These are phyloP conservation scores for Telfairia occidentalis DNA, from an alignment of 331 rosid species.

Conservation along the genomic window DNA sequence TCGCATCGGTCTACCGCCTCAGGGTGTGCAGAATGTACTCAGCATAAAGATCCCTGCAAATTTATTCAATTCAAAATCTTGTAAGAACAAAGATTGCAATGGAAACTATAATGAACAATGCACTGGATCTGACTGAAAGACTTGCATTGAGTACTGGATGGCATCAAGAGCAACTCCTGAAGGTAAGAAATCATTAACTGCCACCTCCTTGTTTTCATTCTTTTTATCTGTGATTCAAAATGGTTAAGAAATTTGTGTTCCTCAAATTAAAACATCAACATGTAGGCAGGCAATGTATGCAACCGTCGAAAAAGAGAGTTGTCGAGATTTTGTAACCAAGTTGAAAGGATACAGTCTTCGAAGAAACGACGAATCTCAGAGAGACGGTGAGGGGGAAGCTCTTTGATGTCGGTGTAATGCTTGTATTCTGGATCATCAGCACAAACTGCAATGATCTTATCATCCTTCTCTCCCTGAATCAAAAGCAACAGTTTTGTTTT, in stretches of 20 bases:
- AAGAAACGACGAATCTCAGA: slow-evolving; percentile 87
- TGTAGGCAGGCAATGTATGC: neutral
- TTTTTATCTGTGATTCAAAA: slow-evolving; percentile 64
- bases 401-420: slow-evolving; percentile 62
- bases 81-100: slow-evolving; percentile 10
- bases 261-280: neutral
- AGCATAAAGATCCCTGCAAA: slow-evolving; percentile 87
- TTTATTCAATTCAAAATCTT: slow-evolving; percentile 11
- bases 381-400: slow-evolving; percentile 93
- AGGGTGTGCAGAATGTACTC: slow-evolving; percentile 74
- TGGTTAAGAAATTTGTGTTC: neutral
- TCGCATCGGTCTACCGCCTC: slow-evolving; percentile 42
- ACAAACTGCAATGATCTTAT: slow-evolving; percentile 95
- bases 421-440: slow-evolving; percentile 96
- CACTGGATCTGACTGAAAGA: slow-evolving; percentile 3
- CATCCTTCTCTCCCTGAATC: slow-evolving; percentile 89
- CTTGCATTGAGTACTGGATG: slow-evolving; percentile 85
- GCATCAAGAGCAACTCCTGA: slow-evolving; percentile 61
- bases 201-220: slow-evolving; percentile 96
- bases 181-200: slow-evolving; percentile 80
- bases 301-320: neutral
- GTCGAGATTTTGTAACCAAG: neutral
- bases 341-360: slow-evolving; percentile 81
- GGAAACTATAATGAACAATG: slow-evolving; percentile 6
- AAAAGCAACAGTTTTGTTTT: neutral